Evolutionary conservation across 371 early-diverging fungal species (phyloP), one percentile per base, ranked within the genome.

Genomic region (Mucor mucedo): DNA sequence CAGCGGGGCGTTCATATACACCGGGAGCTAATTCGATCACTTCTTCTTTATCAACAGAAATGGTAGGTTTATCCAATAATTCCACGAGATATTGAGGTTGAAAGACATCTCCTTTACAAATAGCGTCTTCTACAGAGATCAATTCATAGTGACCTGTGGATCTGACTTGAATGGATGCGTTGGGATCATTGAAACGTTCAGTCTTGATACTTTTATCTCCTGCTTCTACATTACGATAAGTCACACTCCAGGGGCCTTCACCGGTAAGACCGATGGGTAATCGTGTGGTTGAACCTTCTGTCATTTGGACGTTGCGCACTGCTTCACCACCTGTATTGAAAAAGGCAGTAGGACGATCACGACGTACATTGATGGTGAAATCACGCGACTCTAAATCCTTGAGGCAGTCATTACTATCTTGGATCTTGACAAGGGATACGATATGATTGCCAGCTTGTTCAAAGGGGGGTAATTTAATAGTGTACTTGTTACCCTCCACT

Each of bases 301-400:
- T 69, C 11, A 78, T 55, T 6, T 58, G 63, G 6, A 73, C 62
- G 9, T 50, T 45, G 9, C 63, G 66, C 16, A 73, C 70, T 2
- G 50, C 4, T 8, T 68, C 44, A 35, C 67, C 53, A 3, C 55
- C 56, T 0, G 70, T 68, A 66, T 76, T 71, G 57, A 82, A 82
- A 58, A 70, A 74, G 2, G 78, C 83, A 16, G 74, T 76, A 27
- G 83, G 83, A 33, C 78, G 69, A 58, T 82, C 80, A 57, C 77
- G 76, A 8, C 83, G 80, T 14, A 82, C 79, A 63, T 79, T 75
- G 40, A 82, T 70, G 13, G 74, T 67, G 5, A 71, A 78, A 53
- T 82, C 83, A 14, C 78, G 71, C 10, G 78, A 66, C 30, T 77
- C 78, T 27, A 82, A 56, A 16, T 78, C 77, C 52, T 79, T 82